Base-by-base conservation (phyloP, 179 eudicot species). In the Heliamphora pulchella region DNA sequence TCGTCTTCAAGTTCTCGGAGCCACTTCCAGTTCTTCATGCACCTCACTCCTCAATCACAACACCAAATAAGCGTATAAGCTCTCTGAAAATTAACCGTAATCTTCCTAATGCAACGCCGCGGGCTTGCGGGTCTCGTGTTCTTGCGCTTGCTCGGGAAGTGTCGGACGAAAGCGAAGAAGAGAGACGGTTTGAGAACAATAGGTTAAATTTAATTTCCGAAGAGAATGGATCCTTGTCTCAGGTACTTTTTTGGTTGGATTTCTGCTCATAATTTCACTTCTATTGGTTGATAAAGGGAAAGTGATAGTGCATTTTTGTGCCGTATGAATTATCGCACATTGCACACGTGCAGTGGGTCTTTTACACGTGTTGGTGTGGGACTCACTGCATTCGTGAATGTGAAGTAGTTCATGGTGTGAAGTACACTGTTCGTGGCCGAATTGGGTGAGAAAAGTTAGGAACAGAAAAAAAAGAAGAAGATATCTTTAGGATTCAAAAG, bases 101-200 rank as follows among this genome's bases (percentile, higher is more conserved):
- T 71, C 77, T 74, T 67, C 77, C 67, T 5, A 65, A 63, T 51
- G 51, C 78, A 66, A 31, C 76, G 58, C 54, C 81, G 67, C 71
- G 86, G 79, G 9, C 79, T 64, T 65, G 54, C 82, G 87, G 88
- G 64, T 80, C 80, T 64, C 87, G 87, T 82, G 71, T 85, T 86
- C 70, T 78, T 8, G 91, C 89, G 68, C 76, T 85, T 83, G 78
- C 89, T 13, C 84, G 84, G 61, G 84, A 88, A 68, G 81, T 64
- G 66, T 78, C 91, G 53, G 89, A 84, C 71, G 90, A 80, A 43
- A 83, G 79, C 76, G 84, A 80, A 20, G 89, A 85, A 46, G 89
- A 83, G 48, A 44, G 22, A 2, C 78, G 72, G 48, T 77, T 80
- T 75, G 82, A 80, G 57, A 77, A 75, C 70, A 87, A 83, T 81